Evolutionary conservation across 768 basidiomycete genomes (phyloP).

Genomic region (Lentinula edodes): DNA sequence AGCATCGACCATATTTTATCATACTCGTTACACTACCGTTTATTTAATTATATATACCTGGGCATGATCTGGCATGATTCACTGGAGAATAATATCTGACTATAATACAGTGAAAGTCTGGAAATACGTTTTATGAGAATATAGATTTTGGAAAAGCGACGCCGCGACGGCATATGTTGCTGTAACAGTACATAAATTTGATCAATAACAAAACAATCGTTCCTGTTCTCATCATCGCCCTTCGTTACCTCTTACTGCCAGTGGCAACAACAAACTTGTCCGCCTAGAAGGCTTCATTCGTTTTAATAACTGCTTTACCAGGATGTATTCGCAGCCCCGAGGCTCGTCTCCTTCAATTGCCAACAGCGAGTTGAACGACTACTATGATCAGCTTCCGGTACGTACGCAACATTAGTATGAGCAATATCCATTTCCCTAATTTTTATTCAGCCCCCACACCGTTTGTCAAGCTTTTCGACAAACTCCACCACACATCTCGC

Average conservation of each 20-base stretch:
- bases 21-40: background rate
- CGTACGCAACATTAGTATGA: background rate
- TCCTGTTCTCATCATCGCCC: background rate
- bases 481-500: background rate
- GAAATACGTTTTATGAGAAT: too few species aligned
- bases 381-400: conserved; percentile 2
- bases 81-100: background rate
- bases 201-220: background rate
- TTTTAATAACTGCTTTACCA: background rate
- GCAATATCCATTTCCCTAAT: background rate
- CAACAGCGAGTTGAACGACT: conserved; percentile 3
- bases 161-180: background rate
- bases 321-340: conserved; percentile 5
- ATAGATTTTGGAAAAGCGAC: too few species aligned
- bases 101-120: too few species aligned
- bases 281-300: conserved; percentile 2
- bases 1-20: background rate
- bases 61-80: background rate
- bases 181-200: too few species aligned
- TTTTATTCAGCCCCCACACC: conserved; percentile 1
- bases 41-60: background rate
- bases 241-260: background rate
- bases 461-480: background rate
- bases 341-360: background rate
- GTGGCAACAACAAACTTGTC: background rate